Percentiles rank a stretch among this genome's conserved stretches.
Evolutionary conservation across 78 protist species (phyloP).

Genomic region (Emiliania huxleyi): DNA sequence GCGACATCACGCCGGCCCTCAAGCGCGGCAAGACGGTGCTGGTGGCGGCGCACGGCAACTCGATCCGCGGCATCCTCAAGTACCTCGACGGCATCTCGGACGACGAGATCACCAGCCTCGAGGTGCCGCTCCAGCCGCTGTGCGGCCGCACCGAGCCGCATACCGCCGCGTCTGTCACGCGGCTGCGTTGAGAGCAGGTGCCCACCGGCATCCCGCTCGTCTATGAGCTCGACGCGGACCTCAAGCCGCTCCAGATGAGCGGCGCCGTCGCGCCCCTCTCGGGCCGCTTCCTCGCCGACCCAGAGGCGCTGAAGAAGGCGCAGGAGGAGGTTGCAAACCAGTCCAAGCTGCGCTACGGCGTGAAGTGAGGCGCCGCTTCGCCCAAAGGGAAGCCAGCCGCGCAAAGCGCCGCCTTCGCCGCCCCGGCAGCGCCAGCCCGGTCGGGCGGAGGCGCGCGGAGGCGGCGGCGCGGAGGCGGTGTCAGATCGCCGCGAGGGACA

Average conservation of each 20-base stretch:
- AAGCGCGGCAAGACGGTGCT: slow-evolving; percentile 25
- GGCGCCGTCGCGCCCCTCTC: slow-evolving; percentile 25
- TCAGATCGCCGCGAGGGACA: no score
- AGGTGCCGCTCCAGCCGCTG: no score
- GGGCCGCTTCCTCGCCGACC: slow-evolving; percentile 33
- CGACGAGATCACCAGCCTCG: slow-evolving; percentile 35
- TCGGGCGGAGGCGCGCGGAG: no score
- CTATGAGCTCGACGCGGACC: slow-evolving; percentile 51
- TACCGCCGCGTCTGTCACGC: no score
- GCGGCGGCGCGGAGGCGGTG: no score
- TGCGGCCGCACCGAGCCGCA: no score
- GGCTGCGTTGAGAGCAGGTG: no score
- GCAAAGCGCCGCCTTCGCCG: no score
- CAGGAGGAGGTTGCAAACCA: slow-evolving; percentile 39
- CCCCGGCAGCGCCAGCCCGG: no score
- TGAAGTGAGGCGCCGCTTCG: neutral
- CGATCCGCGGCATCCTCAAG: slow-evolving; percentile 48
- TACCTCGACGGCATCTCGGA: slow-evolving; percentile 46
- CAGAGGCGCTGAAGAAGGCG: slow-evolving; percentile 16
- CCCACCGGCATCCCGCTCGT: slow-evolving; percentile 56
- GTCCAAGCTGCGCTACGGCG: slow-evolving; percentile 27
- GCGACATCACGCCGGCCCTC: neutral
- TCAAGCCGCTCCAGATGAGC: neutral
- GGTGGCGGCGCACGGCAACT: slow-evolving; percentile 47
- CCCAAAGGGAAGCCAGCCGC: no score